Evolutionary conservation across 768 basidiomycete genomes (phyloP).

Genomic region (Pholiota microspora): DNA sequence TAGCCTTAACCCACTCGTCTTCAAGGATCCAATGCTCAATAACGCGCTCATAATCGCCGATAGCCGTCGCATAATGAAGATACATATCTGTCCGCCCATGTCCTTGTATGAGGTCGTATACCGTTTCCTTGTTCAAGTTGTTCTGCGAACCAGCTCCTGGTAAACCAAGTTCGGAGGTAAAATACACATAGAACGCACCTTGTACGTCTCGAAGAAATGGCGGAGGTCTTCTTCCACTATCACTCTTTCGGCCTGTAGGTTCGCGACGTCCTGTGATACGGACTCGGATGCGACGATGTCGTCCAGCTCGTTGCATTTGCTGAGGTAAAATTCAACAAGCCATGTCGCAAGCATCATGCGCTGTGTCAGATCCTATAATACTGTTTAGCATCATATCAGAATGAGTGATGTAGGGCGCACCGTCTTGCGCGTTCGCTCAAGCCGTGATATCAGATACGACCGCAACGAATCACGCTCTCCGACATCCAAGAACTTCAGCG

Average conservation of each 20-base stretch:
- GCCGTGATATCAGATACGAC: constrained; percentile 82
- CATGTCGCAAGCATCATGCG: constrained; percentile 98
- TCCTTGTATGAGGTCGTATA: constrained; percentile 90
- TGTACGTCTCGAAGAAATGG: constrained; percentile 93
- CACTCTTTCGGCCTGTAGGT: constrained; percentile 72
- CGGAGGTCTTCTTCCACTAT: constrained; percentile 92
- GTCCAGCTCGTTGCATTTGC: constrained; percentile 95
- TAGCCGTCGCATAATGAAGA: constrained; percentile 79
- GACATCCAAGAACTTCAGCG: constrained; percentile 85
- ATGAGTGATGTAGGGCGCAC: constrained; percentile 44
- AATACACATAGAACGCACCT: constrained; percentile 47
- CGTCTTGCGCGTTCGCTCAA: constrained; percentile 81
- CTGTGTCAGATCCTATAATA: constrained; percentile 78
- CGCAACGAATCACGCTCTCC: constrained; percentile 89
- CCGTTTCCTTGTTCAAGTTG: constrained; percentile 80
- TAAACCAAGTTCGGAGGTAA: background rate
- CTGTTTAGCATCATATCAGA: background rate
- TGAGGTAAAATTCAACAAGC: constrained; percentile 96
- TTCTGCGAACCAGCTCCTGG: constrained; percentile 40
- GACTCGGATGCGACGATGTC: constrained; percentile 90
- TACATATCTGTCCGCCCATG: constrained; percentile 94
- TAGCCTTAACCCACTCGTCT: constrained; percentile 89
- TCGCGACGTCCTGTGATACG: constrained; percentile 78
- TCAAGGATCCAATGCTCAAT: constrained; percentile 91
- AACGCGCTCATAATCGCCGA: constrained; percentile 82